Evolutionary conservation across 1,284 basidiomycete genomes (phyloP).

Genomic region (Xanthoconium separans): DNA sequence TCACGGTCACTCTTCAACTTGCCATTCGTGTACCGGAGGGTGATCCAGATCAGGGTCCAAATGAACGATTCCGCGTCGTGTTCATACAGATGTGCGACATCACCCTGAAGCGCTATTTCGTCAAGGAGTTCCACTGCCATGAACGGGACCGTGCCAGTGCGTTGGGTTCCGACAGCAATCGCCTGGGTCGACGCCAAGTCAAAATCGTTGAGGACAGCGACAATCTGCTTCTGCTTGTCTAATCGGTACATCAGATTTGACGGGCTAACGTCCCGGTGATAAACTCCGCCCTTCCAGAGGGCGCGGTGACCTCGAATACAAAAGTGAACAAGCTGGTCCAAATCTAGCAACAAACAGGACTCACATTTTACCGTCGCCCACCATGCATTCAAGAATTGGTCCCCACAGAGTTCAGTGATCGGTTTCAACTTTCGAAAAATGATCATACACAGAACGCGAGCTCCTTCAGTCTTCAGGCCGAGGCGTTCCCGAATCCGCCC

Average conservation of each 20-base stretch:
- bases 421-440: constrained; percentile 10
- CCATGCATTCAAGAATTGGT: constrained; percentile 1
- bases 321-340: background rate
- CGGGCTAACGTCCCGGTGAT: background rate
- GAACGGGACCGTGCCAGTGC: constrained; percentile 34
- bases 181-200: background rate
- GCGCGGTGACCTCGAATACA: background rate
- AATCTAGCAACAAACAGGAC: background rate
- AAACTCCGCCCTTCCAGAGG: background rate
- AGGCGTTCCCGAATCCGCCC: background rate
- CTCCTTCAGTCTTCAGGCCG: background rate
- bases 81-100: constrained; percentile 19
- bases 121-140: constrained; percentile 32
- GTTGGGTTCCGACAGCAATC: background rate
- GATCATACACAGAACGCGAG: constrained; percentile 1
- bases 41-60: constrained; percentile 8
- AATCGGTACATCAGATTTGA: background rate
- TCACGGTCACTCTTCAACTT: background rate
- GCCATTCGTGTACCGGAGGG: background rate
- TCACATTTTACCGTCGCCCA: constrained; percentile 9
- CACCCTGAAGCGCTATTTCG: constrained; percentile 6
- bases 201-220: constrained; percentile 31
- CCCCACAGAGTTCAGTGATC: constrained; percentile 10
- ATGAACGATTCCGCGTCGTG: constrained; percentile 32
- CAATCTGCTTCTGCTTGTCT: background rate